Evolutionary conservation across 768 basidiomycete species (phyloP).

Genomic region (Trametes cubensis): DNA sequence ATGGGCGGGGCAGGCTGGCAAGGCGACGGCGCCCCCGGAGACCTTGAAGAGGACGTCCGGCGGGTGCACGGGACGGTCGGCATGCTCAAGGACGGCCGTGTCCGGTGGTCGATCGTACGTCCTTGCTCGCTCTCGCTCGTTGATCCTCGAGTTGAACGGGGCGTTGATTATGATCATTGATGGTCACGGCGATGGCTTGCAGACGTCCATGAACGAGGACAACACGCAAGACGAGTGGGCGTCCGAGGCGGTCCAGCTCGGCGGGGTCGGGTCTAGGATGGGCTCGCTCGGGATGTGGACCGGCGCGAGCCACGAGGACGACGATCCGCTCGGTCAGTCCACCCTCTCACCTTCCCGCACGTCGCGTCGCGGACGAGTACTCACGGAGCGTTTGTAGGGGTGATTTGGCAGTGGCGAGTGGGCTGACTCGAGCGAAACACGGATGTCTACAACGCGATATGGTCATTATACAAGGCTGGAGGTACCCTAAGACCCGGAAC

Average conservation of each 20-base stretch:
- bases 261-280: constrained; percentile 52
- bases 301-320: constrained; percentile 47
- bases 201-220: constrained; percentile 21
- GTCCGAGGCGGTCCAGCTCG: constrained; percentile 60
- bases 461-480: too few species aligned
- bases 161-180: too few species aligned
- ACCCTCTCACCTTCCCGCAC: background rate
- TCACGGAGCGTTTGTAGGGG: constrained; percentile 31
- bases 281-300: constrained; percentile 63
- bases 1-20: constrained; percentile 40
- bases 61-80: constrained; percentile 47
- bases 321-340: constrained; percentile 47
- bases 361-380: background rate
- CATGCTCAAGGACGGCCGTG: constrained; percentile 50
- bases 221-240: constrained; percentile 47
- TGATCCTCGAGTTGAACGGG: too few species aligned
- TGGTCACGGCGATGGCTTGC: background rate
- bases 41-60: constrained; percentile 41
- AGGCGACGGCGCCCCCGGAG: background rate
- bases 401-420: constrained; percentile 48
- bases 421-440: constrained; percentile 24
- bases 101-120: constrained; percentile 56
- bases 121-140: background rate
- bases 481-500: too few species aligned
- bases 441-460: too few species aligned